Conservation (phyloP, 176 grass and related monocot genomes). For the Bonia amplexicaulis region DNA sequence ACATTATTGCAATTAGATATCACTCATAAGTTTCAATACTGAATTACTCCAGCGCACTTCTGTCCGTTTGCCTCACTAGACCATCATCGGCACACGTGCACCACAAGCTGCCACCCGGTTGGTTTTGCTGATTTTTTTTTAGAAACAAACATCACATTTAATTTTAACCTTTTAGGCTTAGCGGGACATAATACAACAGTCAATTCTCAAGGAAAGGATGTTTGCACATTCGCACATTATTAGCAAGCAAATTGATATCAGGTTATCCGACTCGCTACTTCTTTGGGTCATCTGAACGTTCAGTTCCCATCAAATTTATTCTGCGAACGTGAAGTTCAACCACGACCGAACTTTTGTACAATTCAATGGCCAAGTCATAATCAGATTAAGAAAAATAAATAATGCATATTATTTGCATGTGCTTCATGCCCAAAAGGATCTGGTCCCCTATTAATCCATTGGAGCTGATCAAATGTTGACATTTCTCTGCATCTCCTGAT, state of each 20-base stretch:
- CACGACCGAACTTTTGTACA: neutral
- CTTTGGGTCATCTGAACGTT: neutral
- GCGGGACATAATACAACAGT: neutral
- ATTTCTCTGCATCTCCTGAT: constrained; percentile 10
- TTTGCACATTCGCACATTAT: neutral
- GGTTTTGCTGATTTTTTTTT: neutral
- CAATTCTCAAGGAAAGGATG: neutral
- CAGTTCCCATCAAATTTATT: neutral
- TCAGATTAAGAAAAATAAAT: neutral
- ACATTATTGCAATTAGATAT: neutral
- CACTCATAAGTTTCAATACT: neutral
- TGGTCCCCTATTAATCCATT: neutral
- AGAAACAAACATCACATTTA: neutral
- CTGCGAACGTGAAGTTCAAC: neutral
- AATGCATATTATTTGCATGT: neutral
- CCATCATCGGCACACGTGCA: neutral
- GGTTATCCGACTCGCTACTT: neutral
- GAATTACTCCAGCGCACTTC: neutral
- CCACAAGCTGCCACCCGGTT: neutral
- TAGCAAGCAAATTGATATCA: neutral
- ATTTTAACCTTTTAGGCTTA: neutral
- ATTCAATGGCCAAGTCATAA: neutral
- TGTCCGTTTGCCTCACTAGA: neutral
- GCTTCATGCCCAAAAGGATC: neutral
- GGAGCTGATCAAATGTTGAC: neutral